These are phyloP conservation scores for Phytophthora vignae DNA, from an alignment of 352 stramenopile genomes.

Conservation along the genomic window DNA sequence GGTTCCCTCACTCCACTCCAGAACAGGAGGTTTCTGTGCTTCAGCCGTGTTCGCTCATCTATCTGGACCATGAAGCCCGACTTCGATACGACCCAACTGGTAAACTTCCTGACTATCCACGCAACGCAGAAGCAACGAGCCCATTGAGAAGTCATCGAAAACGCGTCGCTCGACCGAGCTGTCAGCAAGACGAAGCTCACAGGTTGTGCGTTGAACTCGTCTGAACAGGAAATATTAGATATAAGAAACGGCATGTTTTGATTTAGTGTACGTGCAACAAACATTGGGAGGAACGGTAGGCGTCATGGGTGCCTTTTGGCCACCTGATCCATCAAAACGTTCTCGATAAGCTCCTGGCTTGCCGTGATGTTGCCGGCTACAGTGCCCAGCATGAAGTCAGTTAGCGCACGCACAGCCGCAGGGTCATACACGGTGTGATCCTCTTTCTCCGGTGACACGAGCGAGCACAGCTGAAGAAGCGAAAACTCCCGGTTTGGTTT, in stretches of 20 bases:
- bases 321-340: constrained; percentile 50
- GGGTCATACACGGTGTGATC: constrained; percentile 47
- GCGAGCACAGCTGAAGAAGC: constrained; percentile 49
- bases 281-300: not conserved
- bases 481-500: constrained; percentile 44
- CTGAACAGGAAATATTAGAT: not conserved
- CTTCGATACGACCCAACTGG: constrained; percentile 18
- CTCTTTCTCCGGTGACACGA: constrained; percentile 53
- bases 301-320: constrained; percentile 14
- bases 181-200: not conserved
- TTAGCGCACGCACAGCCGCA: constrained; percentile 54
- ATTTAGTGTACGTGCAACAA: constrained; percentile 1
- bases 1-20: constrained; percentile 5
- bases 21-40: constrained; percentile 8
- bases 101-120: constrained; percentile 18
- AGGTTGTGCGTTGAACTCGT: not conserved
- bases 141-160: constrained; percentile 19
- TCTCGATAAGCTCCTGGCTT: constrained; percentile 68
- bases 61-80: constrained; percentile 20
- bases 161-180: constrained; percentile 4
- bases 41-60: constrained; percentile 25
- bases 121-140: constrained; percentile 21
- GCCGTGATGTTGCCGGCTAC: constrained; percentile 55
- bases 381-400: constrained; percentile 64
- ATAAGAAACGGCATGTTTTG: not conserved